Evolutionary conservation across 306 rosid genomes (phyloP).

Genomic region (Glycine soja): DNA sequence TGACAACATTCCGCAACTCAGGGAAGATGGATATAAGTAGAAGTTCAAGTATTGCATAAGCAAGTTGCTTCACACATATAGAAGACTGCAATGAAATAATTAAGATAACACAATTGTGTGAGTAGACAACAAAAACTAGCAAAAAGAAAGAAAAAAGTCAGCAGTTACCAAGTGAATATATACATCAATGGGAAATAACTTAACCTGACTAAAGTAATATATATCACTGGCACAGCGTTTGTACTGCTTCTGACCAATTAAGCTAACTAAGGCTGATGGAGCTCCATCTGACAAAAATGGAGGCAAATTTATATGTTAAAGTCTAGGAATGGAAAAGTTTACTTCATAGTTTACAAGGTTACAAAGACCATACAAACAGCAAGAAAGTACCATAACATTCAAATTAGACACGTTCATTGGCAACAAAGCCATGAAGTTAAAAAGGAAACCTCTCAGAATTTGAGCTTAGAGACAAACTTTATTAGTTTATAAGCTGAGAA

Average conservation of each 20-base stretch:
- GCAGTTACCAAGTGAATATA: not conserved
- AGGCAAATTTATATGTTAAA: constrained; percentile 7
- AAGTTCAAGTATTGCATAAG: constrained; percentile 78
- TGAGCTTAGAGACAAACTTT: not conserved
- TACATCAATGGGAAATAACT: constrained; percentile 39
- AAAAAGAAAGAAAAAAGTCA: constrained; percentile 17
- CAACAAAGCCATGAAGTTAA: not conserved
- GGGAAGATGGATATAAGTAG: constrained; percentile 86
- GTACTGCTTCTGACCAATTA: constrained; percentile 89
- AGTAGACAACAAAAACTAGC: too few species aligned
- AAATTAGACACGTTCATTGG: not conserved
- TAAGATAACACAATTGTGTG: not conserved
- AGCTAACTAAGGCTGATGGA: constrained; percentile 88
- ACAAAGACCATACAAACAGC: not conserved
- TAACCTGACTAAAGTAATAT: constrained; percentile 91
- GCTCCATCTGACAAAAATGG: constrained; percentile 78
- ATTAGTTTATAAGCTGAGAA: not conserved
- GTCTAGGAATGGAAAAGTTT: not conserved
- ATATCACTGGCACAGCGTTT: constrained; percentile 92
- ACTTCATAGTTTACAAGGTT: constrained; percentile 25
- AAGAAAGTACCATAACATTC: not conserved
- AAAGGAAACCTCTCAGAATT: not conserved
- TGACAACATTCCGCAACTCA: constrained; percentile 71
- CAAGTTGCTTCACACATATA: constrained; percentile 91
- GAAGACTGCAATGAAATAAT: constrained; percentile 66